Base-by-base conservation (phyloP, 2,329 filamentous ascomycete genomes). In the Geosmithia flava region DNA sequence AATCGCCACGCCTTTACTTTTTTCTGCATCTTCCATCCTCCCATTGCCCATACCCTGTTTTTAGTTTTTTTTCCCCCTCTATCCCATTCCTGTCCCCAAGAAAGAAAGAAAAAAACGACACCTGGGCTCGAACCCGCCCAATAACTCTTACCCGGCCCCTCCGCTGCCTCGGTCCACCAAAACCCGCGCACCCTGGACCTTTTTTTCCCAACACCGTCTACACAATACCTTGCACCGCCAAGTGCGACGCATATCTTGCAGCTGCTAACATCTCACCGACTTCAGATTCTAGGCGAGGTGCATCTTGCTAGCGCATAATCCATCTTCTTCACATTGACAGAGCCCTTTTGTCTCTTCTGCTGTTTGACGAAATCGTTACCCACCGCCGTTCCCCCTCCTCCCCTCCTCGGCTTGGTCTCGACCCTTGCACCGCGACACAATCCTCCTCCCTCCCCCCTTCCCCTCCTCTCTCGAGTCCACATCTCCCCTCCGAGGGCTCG, bases 381-480 rank as follows among this genome's bases (percentile, higher is more conserved):
- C 57, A 56, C 60, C 56, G 56, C 58, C 51, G 54, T 53, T 54
- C 52, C 58, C 57, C 53, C 60, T 58, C 57, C 58, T 54, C 58
- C 54, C 30, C 20, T 16, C 33, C 11, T 37, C 46, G 17, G 15
- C 39, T 27, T 20, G n/a, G 17, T 45, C 42, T 46, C 42, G 23
- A 33, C 42, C 41, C 20, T 53, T 53, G 54, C 56, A 50, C 52
- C 54, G 52, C 52, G 51, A 15, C 42, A 27, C 43, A 19, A 19
- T 16, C 53, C 52, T 55, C 54, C 52, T 51, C 54, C 49, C 50
- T 48, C 51, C 52, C 47, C 50, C 52, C 55, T 53, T 48, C 50
- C 54, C 50, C 53, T 56, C 55, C 54, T 58, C 59, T 56, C 59
- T 58, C 62, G 62, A 64, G 66, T 66, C 68, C 66, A 64, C 64